Base-by-base conservation (phyloP, 2,329 filamentous ascomycete genomes). In the Ramularia collo-cygni region DNA sequence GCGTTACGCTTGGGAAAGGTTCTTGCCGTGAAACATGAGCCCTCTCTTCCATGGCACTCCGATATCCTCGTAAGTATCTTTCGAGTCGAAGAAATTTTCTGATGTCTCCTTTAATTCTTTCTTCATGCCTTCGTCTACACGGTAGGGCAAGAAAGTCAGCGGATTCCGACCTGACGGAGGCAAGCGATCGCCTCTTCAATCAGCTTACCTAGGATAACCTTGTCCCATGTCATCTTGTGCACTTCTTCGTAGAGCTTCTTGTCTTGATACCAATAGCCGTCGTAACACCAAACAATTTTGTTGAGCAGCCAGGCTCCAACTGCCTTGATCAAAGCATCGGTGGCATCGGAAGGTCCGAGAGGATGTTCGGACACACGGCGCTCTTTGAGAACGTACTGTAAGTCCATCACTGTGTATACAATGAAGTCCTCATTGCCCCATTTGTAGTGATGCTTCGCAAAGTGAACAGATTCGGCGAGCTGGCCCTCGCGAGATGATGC, bases 31-130 rank as follows among this genome's bases (percentile, higher is more conserved):
- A 17, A 51, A 48, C 12, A 51, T 34, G 7, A 71, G 51, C 16
- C 68, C 68, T 18, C 68, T 59, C 43, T 69, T 70, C 68, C 68
- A 71, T 1, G 68, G 67, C 9, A 71, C 67, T 2, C 64, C 61
- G 16, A 68, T 63, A 18, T 64, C 56, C 13, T 60, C 52, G 48
- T 71, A 71, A 4, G 66, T 48, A 5, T 60, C 56, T 34, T 54
- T 53, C 24, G 51, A 56, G 28, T 59, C 52, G 50, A 64, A 68
- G 54, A 70, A 70, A n/a, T 63, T 66, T 32, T 58, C 54, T 6
- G 61, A 58, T 13, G 58, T 50, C 27, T 45, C 37, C 2, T 61
- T 60, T 9, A 70, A 53, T 14, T 64, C 65, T 31, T 62, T 59
- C 52, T 70, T 70, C 59, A 66, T 61, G 14, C 55, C 54, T 18